Conservation (phyloP, 345 rosid genomes). For the thale cress (Arabidopsis thaliana) region DNA sequence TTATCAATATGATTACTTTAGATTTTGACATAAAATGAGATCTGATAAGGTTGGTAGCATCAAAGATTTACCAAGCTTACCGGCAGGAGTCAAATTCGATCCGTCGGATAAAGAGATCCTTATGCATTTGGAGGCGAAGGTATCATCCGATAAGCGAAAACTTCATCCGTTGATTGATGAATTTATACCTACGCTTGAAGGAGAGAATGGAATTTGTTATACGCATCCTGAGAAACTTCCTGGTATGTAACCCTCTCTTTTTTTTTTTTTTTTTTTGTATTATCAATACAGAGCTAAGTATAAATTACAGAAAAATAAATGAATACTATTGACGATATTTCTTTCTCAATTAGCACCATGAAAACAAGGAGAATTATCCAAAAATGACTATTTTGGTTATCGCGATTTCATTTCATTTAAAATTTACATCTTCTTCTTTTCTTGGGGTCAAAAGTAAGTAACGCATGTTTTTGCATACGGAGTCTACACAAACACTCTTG, state of each 20-base stretch:
- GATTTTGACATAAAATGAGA: neutral
- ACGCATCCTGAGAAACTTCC: conserved; percentile 95
- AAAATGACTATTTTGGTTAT: neutral
- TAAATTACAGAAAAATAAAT: neutral
- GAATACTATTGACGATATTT: neutral
- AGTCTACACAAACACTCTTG: neutral
- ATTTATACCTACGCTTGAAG: conserved; percentile 86
- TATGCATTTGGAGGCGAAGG: conserved; percentile 86
- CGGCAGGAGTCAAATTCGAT: conserved; percentile 94
- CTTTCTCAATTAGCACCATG: conserved; percentile 6
- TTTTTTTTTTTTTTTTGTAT: neutral
- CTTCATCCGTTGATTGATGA: conserved; percentile 86
- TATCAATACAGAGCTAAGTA: neutral
- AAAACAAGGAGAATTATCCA: neutral
- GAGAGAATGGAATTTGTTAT: conserved; percentile 90
- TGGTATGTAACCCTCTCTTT: conserved; percentile 50
- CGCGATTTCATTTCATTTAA: too few species aligned
- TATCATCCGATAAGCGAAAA: conserved; percentile 56
- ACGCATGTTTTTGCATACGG: neutral
- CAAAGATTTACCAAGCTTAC: conserved; percentile 80
- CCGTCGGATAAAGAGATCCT: conserved; percentile 92
- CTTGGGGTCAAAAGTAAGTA: neutral
- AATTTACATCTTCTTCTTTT: too few species aligned
- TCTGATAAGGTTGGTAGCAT: conserved; percentile 57
- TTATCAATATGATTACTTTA: neutral